Conservation (phyloP, 2,329 filamentous ascomycete species). For the Pseudocercospora eumusae region DNA sequence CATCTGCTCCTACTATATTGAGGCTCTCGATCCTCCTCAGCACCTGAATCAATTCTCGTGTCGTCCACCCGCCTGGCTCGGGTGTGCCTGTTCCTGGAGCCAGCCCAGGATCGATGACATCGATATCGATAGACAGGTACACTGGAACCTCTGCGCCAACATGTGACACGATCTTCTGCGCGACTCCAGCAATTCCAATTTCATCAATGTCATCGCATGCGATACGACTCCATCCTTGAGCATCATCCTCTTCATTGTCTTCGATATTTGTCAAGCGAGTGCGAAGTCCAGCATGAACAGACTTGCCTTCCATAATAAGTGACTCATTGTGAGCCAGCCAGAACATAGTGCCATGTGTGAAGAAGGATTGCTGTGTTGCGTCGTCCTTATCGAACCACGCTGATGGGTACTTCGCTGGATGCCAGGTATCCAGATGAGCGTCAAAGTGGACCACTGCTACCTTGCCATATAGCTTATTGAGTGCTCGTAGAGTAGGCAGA, state of each 20-base stretch:
- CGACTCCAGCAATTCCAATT: slow-evolving; percentile 69
- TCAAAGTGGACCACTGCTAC: slow-evolving; percentile 56
- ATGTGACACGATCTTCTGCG: slow-evolving; percentile 67
- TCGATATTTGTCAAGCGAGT: slow-evolving; percentile 71
- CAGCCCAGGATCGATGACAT: slow-evolving; percentile 73
- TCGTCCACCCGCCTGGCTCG: slow-evolving; percentile 89
- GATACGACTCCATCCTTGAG: slow-evolving; percentile 78
- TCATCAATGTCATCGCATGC: slow-evolving; percentile 87
- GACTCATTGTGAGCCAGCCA: slow-evolving; percentile 83
- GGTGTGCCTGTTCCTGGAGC: slow-evolving; percentile 73
- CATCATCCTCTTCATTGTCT: slow-evolving; percentile 68
- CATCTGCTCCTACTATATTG: slow-evolving; percentile 77
- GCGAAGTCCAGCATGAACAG: slow-evolving; percentile 79
- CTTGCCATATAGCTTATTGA: slow-evolving; percentile 49
- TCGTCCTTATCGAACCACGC: slow-evolving; percentile 63
- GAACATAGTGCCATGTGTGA: slow-evolving; percentile 91
- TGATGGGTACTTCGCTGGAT: slow-evolving; percentile 75
- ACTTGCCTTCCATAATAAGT: slow-evolving; percentile 70
- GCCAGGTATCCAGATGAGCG: slow-evolving; percentile 80
- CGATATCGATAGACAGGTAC: slow-evolving; percentile 79
- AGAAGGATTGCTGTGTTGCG: slow-evolving; percentile 65
- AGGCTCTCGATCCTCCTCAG: slow-evolving; percentile 77
- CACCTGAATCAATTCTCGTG: slow-evolving; percentile 80
- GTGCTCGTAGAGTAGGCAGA: slow-evolving; percentile 52
- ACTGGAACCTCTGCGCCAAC: slow-evolving; percentile 76